These are phyloP conservation scores for Lotus japonicus DNA, from an alignment of 306 rosid species.

Conservation along the genomic window DNA sequence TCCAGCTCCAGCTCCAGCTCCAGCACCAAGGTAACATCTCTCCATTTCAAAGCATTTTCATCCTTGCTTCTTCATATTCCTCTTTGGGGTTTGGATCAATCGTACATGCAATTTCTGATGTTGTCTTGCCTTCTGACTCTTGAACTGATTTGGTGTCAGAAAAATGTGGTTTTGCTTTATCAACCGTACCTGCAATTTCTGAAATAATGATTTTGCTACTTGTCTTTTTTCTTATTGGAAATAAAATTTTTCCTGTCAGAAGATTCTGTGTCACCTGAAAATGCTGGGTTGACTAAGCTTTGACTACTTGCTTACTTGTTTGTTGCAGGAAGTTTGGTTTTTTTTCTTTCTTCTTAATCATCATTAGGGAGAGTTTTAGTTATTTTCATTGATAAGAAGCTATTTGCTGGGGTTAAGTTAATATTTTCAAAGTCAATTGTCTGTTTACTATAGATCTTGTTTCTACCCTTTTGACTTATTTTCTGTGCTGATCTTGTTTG, in stretches of 20 bases:
- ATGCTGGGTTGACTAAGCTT: neutral
- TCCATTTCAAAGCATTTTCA: neutral
- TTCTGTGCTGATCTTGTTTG: neutral
- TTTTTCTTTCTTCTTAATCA: neutral
- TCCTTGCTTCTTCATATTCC: neutral
- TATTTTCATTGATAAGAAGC: neutral
- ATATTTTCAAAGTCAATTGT: neutral
- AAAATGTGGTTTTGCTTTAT: neutral
- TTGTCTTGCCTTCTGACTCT: neutral
- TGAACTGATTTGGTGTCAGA: neutral
- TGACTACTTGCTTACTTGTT: neutral
- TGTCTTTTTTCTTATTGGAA: neutral
- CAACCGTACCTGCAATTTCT: no score
- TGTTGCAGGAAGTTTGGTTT: neutral
- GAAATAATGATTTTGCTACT: no score
- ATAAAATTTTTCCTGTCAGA: neutral
- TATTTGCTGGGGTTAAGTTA: neutral
- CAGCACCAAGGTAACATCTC: conserved; percentile 27
- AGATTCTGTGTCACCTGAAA: neutral
- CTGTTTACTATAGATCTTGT: neutral
- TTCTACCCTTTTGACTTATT: neutral
- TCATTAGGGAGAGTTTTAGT: neutral
- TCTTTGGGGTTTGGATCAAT: neutral
- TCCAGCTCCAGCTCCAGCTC: conserved; percentile 7
- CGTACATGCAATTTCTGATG: neutral